Percentiles rank a stretch among this genome's conserved stretches.
These are phyloP conservation scores for Colletotrichum tropicale DNA, from an alignment of 2,329 filamentous ascomycete genomes.

Conservation along the genomic window DNA sequence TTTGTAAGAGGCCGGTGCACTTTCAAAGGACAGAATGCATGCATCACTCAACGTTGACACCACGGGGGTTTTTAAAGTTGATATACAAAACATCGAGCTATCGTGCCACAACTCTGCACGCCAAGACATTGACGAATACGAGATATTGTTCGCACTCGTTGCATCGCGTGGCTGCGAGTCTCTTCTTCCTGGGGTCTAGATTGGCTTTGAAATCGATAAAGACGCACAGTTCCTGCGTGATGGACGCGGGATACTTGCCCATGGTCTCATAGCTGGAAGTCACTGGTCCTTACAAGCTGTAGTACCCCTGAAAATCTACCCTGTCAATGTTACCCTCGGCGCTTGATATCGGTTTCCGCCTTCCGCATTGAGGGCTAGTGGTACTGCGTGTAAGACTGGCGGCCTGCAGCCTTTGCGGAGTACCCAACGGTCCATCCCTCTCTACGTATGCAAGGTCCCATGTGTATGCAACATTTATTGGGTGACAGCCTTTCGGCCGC, in stretches of 20 bases:
- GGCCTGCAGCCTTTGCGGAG: not conserved
- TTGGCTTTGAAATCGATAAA: not conserved
- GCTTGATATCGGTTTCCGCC: not conserved
- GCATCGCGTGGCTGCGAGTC: not conserved
- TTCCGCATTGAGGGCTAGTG: not conserved
- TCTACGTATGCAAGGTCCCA: not conserved
- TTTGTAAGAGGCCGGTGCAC: not conserved
- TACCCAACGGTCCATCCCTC: not conserved
- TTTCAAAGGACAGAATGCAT: not conserved
- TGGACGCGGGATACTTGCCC: not conserved
- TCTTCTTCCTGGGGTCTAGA: not conserved
- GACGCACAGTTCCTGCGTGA: not conserved
- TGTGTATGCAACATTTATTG: not conserved
- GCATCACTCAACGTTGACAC: not conserved
- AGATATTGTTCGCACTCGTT: not conserved
- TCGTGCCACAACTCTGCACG: not conserved
- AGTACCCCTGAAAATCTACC: not conserved
- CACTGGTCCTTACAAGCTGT: not conserved
- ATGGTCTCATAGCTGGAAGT: not conserved
- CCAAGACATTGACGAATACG: conserved; percentile 18
- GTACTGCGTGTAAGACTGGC: not conserved
- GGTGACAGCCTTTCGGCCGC: not conserved
- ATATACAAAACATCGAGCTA: not conserved
- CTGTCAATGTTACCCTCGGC: not conserved
- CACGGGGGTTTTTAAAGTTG: not conserved